These are phyloP conservation scores for Candida taoyuanica DNA, from an alignment of 805 yeast genomes.

Conservation along the genomic window DNA sequence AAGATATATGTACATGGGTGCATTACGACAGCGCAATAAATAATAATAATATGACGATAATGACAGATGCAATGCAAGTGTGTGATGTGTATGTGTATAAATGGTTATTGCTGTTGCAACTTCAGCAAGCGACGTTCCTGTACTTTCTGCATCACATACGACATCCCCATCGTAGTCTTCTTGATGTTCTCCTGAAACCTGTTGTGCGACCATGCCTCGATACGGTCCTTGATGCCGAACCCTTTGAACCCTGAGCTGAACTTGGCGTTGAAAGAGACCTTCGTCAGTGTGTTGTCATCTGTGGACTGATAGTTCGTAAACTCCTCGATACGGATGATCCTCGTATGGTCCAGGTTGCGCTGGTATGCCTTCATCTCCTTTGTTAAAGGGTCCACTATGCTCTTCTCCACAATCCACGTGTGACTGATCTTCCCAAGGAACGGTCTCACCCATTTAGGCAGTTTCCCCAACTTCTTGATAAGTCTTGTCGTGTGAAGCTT, in stretches of 20 bases:
- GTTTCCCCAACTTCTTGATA: slow-evolving; percentile 70
- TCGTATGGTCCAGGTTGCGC: slow-evolving; percentile 79
- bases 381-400: slow-evolving; percentile 60
- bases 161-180: slow-evolving; percentile 67
- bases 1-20: neutral
- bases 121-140: slow-evolving; percentile 28
- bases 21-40: neutral
- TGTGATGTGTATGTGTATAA: no score
- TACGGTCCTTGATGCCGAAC: slow-evolving; percentile 60
- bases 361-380: slow-evolving; percentile 63
- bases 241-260: slow-evolving; percentile 66
- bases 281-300: slow-evolving; percentile 32
- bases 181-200: slow-evolving; percentile 64
- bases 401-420: slow-evolving; percentile 78
- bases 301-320: slow-evolving; percentile 49
- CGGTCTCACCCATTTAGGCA: slow-evolving; percentile 77
- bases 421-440: slow-evolving; percentile 65
- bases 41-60: neutral
- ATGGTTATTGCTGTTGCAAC: slow-evolving; percentile 1
- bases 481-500: slow-evolving; percentile 67
- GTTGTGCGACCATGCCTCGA: slow-evolving; percentile 77
- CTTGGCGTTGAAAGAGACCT: slow-evolving; percentile 55
- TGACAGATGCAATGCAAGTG: neutral
- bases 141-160: slow-evolving; percentile 67
- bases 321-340: slow-evolving; percentile 76